phyloP scores from a whole-genome alignment of 257 asterid species.

The Scutellaria baicalensis region DNA sequence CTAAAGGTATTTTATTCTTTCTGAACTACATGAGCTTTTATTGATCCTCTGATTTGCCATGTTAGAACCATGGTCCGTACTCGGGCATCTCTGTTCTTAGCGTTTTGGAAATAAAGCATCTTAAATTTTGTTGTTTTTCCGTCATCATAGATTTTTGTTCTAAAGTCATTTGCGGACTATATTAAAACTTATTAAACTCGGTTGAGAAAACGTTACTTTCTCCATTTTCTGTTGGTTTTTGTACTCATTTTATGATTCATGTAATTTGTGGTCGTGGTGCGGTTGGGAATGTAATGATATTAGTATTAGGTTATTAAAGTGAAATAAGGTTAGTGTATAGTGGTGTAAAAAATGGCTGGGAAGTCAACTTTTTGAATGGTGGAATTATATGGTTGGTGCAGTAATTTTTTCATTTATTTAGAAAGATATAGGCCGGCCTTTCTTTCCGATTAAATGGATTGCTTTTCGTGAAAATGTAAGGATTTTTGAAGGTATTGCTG shows the following conservation, averaged over 20 bases:
- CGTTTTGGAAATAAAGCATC: neutral
- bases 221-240: neutral
- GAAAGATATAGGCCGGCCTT: too few relatives aligned
- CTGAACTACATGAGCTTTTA: neutral
- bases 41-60: neutral
- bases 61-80: neutral
- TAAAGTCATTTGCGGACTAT: neutral
- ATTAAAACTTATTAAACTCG: neutral
- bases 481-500: neutral
- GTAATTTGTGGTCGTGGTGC: neutral
- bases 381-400: too few relatives aligned
- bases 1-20: slow-evolving; percentile 53
- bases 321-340: neutral
- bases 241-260: neutral
- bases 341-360: neutral
- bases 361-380: neutral
- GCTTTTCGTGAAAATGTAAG: neutral
- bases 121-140: neutral
- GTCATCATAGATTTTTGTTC: neutral
- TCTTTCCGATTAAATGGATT: too few relatives aligned
- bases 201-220: neutral
- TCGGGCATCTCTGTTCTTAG: neutral
- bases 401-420: too few relatives aligned
- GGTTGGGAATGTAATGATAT: neutral
- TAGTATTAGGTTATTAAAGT: neutral